These are phyloP conservation scores for Quercus lobata DNA, from an alignment of 331 rosid species.

Conservation along the genomic window DNA sequence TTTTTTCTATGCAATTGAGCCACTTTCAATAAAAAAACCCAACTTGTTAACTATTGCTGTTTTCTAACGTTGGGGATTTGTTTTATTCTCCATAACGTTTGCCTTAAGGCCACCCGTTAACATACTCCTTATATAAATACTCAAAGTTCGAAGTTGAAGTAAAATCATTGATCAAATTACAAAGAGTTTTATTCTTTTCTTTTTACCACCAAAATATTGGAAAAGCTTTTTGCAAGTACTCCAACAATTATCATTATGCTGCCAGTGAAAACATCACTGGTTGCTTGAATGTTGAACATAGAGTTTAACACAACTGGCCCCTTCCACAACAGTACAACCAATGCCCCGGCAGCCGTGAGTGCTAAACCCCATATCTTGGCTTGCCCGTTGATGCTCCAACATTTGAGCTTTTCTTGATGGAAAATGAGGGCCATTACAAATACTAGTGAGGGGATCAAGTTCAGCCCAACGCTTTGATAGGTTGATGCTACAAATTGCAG, in stretches of 20 bases:
- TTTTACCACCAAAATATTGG: not conserved
- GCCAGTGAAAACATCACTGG: not conserved
- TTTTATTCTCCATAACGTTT: no score
- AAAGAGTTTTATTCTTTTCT: not conserved
- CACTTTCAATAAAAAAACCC: no score
- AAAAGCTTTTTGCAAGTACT: not conserved
- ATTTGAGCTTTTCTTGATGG: not conserved
- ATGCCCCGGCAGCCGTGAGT: not conserved
- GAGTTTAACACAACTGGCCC: not conserved
- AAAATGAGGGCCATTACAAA: not conserved
- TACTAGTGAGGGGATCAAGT: conserved; percentile 4
- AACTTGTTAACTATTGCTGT: no score
- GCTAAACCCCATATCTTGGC: not conserved
- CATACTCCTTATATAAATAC: no score
- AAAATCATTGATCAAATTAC: not conserved
- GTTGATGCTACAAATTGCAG: not conserved
- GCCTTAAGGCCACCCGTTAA: no score
- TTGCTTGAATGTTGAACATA: not conserved
- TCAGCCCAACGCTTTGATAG: not conserved
- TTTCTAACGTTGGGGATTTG: no score
- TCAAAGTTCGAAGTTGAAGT: no score
- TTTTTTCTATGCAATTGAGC: no score
- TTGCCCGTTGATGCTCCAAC: not conserved
- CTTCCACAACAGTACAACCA: not conserved
- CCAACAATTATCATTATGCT: not conserved